These are phyloP conservation scores for Tulasnella calospora DNA, from an alignment of 768 basidiomycete species.

Conservation along the genomic window DNA sequence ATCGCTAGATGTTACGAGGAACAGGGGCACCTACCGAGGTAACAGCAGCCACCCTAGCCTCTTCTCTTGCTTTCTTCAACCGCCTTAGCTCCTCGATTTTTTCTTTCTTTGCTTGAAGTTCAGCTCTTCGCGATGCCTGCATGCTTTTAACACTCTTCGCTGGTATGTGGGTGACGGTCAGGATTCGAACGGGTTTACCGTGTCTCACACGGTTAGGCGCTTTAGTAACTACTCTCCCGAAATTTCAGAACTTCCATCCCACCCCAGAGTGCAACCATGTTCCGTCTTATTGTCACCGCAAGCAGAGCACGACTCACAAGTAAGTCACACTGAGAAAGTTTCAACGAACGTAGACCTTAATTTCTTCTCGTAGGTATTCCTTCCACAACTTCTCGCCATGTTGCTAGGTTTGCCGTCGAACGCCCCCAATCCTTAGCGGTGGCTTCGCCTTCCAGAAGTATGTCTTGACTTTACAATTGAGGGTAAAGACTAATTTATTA, in stretches of 20 bases:
- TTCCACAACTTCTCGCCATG: background rate
- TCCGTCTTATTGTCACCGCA: background rate
- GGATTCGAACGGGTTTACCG: background rate
- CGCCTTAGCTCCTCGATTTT: slow-evolving; percentile 81
- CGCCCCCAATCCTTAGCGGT: background rate
- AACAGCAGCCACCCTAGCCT: slow-evolving; percentile 32
- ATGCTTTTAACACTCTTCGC: slow-evolving; percentile 32
- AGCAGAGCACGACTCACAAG: background rate
- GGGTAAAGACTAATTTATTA: background rate
- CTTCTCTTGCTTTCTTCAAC: slow-evolving; percentile 69
- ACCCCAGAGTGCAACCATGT: background rate
- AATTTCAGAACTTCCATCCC: background rate
- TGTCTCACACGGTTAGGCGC: background rate
- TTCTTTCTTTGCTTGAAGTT: slow-evolving; percentile 84
- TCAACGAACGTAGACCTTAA: background rate
- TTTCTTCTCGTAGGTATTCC: background rate
- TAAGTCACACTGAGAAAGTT: background rate
- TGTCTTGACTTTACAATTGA: background rate
- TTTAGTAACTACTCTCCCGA: background rate
- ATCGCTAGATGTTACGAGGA: background rate
- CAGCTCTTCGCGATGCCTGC: slow-evolving; percentile 70
- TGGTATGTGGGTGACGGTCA: background rate
- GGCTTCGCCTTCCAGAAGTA: background rate
- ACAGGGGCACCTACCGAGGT: background rate
- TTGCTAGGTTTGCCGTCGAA: background rate